Evolutionary conservation across 2,329 filamentous ascomycete species (phyloP), one percentile per base, ranked within the genome.

Genomic region (Hymenoscyphus fructigenus): DNA sequence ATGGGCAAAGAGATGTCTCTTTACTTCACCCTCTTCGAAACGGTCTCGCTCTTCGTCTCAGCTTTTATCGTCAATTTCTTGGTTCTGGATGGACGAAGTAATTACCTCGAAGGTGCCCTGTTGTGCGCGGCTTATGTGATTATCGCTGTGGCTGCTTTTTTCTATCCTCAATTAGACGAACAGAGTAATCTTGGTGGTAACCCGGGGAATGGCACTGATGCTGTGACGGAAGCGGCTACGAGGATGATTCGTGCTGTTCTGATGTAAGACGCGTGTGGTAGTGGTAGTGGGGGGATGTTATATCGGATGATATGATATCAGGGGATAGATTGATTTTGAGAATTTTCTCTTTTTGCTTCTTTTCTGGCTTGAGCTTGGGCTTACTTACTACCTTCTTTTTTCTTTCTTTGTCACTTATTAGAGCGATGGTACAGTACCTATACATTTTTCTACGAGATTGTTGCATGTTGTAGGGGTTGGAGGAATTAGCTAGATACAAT

Each of bases 1-100:
- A 84, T 91, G 76, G 78, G 82, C 66, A 84, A 84, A 66, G 82
- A 88, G n/a, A 91, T 91, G 88, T 85, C 89, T 32, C 83, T 96
- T 38, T 93, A 94, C 80, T 96, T 96, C 77, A 92, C 92, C 66
- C 84, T 92, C 59, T 96, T 96, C 77, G 92, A 96, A 83, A 96
- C 92, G 0, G 90, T 95, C 26, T 91, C 90, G 64, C 85, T 96
- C 73, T 96, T 96, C 77, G 87, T 94, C 60, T 91, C 88, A 60
- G 88, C 92, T 7, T 88, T 96, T 69, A 92, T 96, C 68, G 91
- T 94, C 78, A 95, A 94, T 78, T 96, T 95, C 75, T 79, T 96
- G 66, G 92, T 96, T 59, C 81, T 94, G 66, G 92, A 96, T 73
- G 92, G 92, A 12, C 85, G 92, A 75, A 92, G 89, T 75, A 96